Conservation (phyloP, 2,329 filamentous ascomycete genomes). For the Rhinocladiella similis region DNA sequence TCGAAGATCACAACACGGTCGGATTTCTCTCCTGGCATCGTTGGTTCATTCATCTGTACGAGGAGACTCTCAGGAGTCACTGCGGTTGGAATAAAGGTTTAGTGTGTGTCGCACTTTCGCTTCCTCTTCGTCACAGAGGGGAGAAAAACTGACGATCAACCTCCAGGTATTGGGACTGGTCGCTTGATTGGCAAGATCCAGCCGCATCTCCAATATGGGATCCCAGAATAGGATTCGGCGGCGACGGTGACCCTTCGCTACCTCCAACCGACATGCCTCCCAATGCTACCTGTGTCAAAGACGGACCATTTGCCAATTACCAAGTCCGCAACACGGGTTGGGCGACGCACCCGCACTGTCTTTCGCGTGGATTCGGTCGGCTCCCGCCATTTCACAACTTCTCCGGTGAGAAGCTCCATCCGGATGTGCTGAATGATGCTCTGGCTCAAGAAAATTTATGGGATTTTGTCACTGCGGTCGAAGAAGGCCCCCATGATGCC, state of each 20-base stretch:
- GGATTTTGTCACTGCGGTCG: conserved; percentile 4
- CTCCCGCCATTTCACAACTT: not conserved
- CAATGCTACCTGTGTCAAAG: not conserved
- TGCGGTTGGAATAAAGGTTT: conserved; percentile 31
- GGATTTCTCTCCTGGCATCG: conserved; percentile 40
- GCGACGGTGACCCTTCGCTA: conserved; percentile 4
- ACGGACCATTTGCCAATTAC: conserved; percentile 5
- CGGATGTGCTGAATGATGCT: not conserved
- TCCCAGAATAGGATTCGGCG: conserved; percentile 13
- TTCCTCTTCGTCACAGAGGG: not conserved
- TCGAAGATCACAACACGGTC: conserved; percentile 30
- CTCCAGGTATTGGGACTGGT: conserved; percentile 40
- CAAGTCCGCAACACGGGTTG: not conserved
- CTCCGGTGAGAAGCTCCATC: not conserved
- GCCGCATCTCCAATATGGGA: conserved; percentile 13
- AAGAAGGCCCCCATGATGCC: conserved; percentile 6
- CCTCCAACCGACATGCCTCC: not conserved
- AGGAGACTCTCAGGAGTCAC: conserved; percentile 30
- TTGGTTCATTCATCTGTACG: conserved; percentile 37
- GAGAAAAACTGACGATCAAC: conserved; percentile 8
- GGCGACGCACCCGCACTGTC: conserved; percentile 5
- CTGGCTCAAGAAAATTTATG: not conserved
- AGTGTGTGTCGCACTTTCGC: not conserved
- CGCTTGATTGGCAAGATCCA: conserved; percentile 18
- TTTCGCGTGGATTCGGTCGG: conserved; percentile 6